These are phyloP conservation scores for Colletotrichum sojae DNA, from an alignment of 2,329 filamentous ascomycete species.

Conservation along the genomic window DNA sequence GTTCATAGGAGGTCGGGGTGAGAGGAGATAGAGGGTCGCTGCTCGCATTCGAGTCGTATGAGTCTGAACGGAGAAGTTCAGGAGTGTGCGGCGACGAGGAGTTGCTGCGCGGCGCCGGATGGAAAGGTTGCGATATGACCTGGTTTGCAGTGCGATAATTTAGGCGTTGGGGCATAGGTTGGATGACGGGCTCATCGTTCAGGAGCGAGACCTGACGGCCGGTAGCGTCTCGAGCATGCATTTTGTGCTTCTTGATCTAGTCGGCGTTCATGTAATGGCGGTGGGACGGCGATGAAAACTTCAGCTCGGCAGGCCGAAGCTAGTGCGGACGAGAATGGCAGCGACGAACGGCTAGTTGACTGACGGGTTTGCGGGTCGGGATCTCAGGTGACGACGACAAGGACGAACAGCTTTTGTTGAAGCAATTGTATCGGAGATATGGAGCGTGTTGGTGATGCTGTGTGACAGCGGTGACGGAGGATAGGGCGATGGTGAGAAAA, in stretches of 20 bases:
- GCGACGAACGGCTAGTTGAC: too few relatives aligned
- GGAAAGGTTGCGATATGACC: slow-evolving; percentile 50
- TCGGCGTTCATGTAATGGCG: background rate
- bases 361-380: too few relatives aligned
- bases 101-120: slow-evolving; percentile 53
- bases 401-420: too few relatives aligned
- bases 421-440: too few relatives aligned
- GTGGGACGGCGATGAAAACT: background rate
- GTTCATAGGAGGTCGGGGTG: slow-evolving; percentile 66
- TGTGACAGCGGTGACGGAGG: background rate
- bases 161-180: slow-evolving; percentile 37
- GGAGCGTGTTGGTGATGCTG: background rate
- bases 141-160: slow-evolving; percentile 55
- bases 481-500: background rate
- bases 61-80: slow-evolving; percentile 71
- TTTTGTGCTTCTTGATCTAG: slow-evolving; percentile 46
- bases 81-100: slow-evolving; percentile 68
- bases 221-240: slow-evolving; percentile 70
- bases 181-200: slow-evolving; percentile 63
- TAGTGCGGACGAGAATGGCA: too few relatives aligned
- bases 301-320: background rate
- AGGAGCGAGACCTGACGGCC: slow-evolving; percentile 72
- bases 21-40: slow-evolving; percentile 67
- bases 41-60: slow-evolving; percentile 72
- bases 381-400: too few relatives aligned